Base-by-base conservation (phyloP, 2,329 filamentous ascomycete species). In the Phialemonium atrogriseum region DNA sequence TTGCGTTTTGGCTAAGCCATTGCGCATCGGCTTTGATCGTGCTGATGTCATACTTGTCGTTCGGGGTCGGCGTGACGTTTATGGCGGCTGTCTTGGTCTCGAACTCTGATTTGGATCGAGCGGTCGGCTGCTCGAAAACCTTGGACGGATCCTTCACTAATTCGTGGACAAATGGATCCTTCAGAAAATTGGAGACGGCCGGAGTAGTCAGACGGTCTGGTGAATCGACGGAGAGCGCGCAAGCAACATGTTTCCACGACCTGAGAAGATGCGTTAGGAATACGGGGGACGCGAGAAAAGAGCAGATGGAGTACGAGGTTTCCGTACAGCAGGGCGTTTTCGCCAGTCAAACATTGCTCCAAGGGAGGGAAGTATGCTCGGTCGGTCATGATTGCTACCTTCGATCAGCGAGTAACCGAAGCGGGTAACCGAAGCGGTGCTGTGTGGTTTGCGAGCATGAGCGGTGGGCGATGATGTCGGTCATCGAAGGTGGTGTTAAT, bases 71-170 rank as follows among this genome's bases (percentile, higher is more conserved):
- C 2, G 84, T 76, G 29, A 87, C 75, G 52, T 94, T 82, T 39
- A 95, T 93, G 5, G 87, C 83, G 14, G 87, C 83, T 1, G 84
- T 94, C 56, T 80, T 87, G 13, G 83, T 83, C 38, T 93, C 83
- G 50, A 93, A 93, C 12, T 73, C 71, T 43, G 73, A 68, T 55
- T 79, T 84, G 18, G 81, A 73, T 46, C 75, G 66, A 31, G 74
- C 52, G 42, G 71, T 76, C 2, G 79, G 65, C 41, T 68, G 48
- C 36, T 72, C 61, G 54, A 89, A 94, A 24, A 80, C 76, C 40
- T 68, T 69, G 48, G 78, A 68, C 16, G 84, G 81, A 34, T 73
- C 70, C 43, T 73, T 76, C 36, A 95, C 70, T 36, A 88, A 65
- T 33, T 70, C 63, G 44, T 78, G 62, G 43, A 84, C 80, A 43